Conservation (phyloP, 1,139 yeast genomes). For the Yamadazyma sp. region DNA sequence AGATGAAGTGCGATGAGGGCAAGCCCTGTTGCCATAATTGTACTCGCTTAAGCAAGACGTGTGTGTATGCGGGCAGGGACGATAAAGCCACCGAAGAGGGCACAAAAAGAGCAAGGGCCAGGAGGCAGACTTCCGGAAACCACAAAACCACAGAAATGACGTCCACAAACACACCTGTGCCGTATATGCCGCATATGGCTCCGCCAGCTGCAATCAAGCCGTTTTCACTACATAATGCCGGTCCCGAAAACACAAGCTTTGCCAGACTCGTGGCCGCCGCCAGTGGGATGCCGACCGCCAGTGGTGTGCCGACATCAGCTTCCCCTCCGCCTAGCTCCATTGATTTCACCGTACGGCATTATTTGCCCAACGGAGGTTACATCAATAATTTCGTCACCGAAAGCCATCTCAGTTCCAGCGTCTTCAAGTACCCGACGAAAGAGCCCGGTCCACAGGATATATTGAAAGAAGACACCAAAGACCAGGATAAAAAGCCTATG, state of each 20-base stretch:
- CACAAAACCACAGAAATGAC: too few species aligned
- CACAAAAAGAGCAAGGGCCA: too few species aligned
- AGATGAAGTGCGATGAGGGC: conserved; percentile 50
- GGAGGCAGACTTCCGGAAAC: too few species aligned
- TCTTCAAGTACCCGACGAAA: neutral
- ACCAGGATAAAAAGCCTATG: neutral
- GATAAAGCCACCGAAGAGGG: neutral
- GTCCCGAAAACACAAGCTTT: neutral
- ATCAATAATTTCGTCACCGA: conserved; percentile 2
- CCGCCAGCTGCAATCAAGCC: too few species aligned
- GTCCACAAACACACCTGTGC: too few species aligned
- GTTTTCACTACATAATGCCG: too few species aligned
- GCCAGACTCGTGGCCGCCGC: conserved; percentile 1
- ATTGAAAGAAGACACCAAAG: neutral
- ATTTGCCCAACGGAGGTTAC: conserved; percentile 15
- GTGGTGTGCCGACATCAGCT: neutral
- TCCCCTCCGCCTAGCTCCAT: neutral
- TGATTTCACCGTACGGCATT: conserved; percentile 12
- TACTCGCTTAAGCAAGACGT: conserved; percentile 44
- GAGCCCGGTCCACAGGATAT: neutral
- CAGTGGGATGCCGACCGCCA: neutral
- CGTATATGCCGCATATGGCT: too few species aligned
- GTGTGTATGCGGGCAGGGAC: conserved; percentile 39
- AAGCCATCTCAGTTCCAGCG: neutral
- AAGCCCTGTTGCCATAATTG: conserved; percentile 43